A percentile compares a stretch with the other conserved stretches of the same genome.
Conservation (phyloP, 1,284 basidiomycete genomes). For the Agroathelia rolfsii region DNA sequence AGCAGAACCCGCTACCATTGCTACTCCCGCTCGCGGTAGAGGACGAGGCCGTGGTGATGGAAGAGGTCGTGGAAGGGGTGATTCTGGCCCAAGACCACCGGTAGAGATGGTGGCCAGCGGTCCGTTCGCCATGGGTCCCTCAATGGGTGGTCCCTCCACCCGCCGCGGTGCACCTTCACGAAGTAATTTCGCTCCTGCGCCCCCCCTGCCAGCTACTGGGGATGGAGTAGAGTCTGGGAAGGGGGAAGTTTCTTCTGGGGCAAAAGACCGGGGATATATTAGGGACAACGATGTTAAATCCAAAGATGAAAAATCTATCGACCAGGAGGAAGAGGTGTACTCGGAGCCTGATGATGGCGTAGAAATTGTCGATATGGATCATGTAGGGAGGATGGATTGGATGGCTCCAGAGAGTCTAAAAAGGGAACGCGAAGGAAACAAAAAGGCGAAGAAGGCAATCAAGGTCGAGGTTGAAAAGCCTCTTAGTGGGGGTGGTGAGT, state of each 20-base stretch:
- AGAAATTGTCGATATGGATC: slow-evolving; percentile 83
- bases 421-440: slow-evolving; percentile 38
- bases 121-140: slow-evolving; percentile 76
- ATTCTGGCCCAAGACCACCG: slow-evolving; percentile 36
- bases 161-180: slow-evolving; percentile 41
- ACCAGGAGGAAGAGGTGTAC: slow-evolving; percentile 58
- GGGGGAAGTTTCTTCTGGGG: slow-evolving; percentile 23
- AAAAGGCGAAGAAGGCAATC: slow-evolving; percentile 29
- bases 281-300: slow-evolving; percentile 16
- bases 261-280: slow-evolving; percentile 24
- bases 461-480: slow-evolving; percentile 39
- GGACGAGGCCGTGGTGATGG: slow-evolving; percentile 42
- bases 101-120: slow-evolving; percentile 75
- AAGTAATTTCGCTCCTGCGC: slow-evolving; percentile 49
- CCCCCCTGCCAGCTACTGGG: too few relatives aligned
- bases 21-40: too few relatives aligned
- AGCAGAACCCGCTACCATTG: slow-evolving; percentile 22
- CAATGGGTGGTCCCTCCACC: slow-evolving; percentile 46
- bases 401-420: slow-evolving; percentile 78
- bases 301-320: slow-evolving; percentile 23
- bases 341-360: slow-evolving; percentile 84
- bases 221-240: slow-evolving; percentile 4
- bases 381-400: slow-evolving; percentile 75
- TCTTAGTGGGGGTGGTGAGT: too few relatives aligned
- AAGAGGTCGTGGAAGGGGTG: slow-evolving; percentile 30